phyloP scores from a whole-genome alignment of 345 rosid species.

The Limnanthes douglasii region DNA sequence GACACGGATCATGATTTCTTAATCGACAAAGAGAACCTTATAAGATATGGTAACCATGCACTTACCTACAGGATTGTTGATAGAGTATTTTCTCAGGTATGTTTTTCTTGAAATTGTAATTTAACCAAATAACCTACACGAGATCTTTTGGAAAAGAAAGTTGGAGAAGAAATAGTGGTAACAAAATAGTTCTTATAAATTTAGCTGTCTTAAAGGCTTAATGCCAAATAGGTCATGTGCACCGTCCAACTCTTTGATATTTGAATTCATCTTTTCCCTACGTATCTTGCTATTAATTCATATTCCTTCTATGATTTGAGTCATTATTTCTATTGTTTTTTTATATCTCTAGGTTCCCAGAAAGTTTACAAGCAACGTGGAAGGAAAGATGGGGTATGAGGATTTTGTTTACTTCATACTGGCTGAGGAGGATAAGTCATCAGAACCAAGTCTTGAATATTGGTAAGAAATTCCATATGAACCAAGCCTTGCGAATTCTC shows the following conservation, averaged over 20 bases:
- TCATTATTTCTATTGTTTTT: conserved; percentile 2
- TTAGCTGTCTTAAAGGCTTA: no score
- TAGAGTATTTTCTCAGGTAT: conserved; percentile 87
- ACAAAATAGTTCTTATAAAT: no score
- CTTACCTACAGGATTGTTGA: conserved; percentile 94
- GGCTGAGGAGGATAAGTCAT: conserved; percentile 94
- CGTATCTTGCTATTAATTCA: no score
- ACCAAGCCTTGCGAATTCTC: not conserved
- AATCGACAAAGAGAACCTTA: conserved; percentile 96
- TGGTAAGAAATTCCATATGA: conserved; percentile 27
- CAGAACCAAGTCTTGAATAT: conserved; percentile 91
- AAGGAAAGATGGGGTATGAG: conserved; percentile 95
- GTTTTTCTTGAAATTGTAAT: conserved; percentile 11
- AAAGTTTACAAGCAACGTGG: conserved; percentile 71
- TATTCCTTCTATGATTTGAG: not conserved
- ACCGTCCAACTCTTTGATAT: not conserved
- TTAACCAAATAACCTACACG: not conserved
- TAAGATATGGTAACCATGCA: conserved; percentile 94
- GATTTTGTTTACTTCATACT: conserved; percentile 91
- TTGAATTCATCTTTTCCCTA: not conserved
- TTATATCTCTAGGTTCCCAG: conserved; percentile 41
- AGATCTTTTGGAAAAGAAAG: no score
- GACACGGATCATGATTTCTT: conserved; percentile 97
- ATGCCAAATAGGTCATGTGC: no score
- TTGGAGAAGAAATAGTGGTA: no score